Conservation (phyloP, 129 eudicot genomes). For the Rutidosis leptorrhynchoides region DNA sequence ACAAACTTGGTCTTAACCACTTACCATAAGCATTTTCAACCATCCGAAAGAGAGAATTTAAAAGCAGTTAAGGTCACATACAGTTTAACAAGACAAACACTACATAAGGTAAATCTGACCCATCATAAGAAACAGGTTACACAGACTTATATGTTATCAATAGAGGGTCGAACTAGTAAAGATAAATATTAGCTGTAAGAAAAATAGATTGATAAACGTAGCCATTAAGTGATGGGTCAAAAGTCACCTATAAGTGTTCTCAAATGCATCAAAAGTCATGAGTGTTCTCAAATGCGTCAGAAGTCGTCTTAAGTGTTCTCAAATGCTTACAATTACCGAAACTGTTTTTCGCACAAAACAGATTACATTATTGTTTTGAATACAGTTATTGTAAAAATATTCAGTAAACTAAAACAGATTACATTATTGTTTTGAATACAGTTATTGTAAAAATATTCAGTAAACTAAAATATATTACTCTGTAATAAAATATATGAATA, state of each 20-base stretch:
- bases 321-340: neutral
- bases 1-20: neutral
- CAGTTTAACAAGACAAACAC: neutral
- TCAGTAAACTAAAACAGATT: neutral
- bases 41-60: neutral
- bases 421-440: neutral
- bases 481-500: too few relatives aligned
- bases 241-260: too few relatives aligned
- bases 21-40: neutral
- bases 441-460: neutral
- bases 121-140: neutral
- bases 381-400: neutral
- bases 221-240: too few relatives aligned
- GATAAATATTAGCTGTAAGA: neutral
- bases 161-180: neutral
- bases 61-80: neutral
- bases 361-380: neutral
- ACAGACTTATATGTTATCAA: neutral
- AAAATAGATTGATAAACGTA: too few relatives aligned
- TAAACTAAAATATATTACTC: too few relatives aligned
- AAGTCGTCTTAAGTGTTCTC: neutral
- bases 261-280: too few relatives aligned
- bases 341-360: neutral
- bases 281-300: too few relatives aligned
- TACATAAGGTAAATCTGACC: neutral